Evolutionary conservation across 208 protist species (phyloP).

Genomic region (Histomonas meleagridis): DNA sequence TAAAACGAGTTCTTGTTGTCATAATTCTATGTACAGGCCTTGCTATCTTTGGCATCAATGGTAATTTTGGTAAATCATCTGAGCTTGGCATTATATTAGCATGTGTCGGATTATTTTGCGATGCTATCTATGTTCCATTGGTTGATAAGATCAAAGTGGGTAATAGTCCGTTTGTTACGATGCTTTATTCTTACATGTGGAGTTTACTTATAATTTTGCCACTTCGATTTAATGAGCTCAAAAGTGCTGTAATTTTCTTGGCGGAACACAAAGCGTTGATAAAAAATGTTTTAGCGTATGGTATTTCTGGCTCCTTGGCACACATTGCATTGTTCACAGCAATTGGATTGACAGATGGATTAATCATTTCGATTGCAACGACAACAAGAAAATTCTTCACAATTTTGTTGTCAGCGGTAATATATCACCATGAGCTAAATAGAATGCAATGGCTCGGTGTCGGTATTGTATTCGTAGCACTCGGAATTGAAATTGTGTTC

Average conservation of each 20-base stretch:
- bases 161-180: neutral
- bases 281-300: neutral
- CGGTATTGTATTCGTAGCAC: neutral
- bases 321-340: neutral
- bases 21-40: neutral
- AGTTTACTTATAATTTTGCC: neutral
- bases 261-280: neutral
- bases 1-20: neutral
- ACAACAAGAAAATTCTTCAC: conserved; percentile 11
- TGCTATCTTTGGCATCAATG: neutral
- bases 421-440: neutral
- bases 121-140: neutral
- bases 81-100: neutral
- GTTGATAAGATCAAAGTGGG: neutral
- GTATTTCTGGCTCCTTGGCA: neutral
- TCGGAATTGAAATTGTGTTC: neutral
- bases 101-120: neutral
- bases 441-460: neutral
- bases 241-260: neutral
- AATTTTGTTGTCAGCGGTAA: neutral
- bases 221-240: neutral
- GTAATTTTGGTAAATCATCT: neutral
- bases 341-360: neutral
- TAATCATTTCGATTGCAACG: neutral
- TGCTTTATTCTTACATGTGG: neutral